phyloP scores from a whole-genome alignment of 805 yeast species.

The Lipomyces starkeyi region DNA sequence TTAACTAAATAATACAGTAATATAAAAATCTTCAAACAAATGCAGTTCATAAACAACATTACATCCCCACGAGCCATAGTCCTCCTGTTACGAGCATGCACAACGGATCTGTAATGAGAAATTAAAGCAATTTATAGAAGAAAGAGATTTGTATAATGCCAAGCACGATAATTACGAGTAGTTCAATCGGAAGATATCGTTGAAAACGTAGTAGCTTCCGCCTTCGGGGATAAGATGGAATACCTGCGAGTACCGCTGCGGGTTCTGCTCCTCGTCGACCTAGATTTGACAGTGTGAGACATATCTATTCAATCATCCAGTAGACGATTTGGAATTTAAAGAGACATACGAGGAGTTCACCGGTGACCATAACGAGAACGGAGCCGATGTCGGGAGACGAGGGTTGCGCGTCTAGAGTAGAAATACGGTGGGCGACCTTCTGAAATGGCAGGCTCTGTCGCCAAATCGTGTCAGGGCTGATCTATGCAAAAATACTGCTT shows the following conservation, averaged over 20 bases:
- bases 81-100: neutral
- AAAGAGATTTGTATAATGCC: neutral
- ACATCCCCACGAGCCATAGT: neutral
- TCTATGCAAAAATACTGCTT: neutral
- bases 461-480: neutral
- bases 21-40: no score
- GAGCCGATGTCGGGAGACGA: slow-evolving; percentile 86
- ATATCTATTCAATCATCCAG: neutral
- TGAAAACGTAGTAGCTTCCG: slow-evolving; percentile 88
- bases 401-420: slow-evolving; percentile 97
- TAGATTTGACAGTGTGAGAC: slow-evolving; percentile 11
- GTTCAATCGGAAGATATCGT: slow-evolving; percentile 95
- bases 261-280: slow-evolving; percentile 90
- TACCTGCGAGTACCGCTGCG: slow-evolving; percentile 96
- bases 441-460: slow-evolving; percentile 77
- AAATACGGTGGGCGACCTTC: slow-evolving; percentile 90
- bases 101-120: neutral
- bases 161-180: slow-evolving; percentile 43
- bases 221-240: slow-evolving; percentile 96
- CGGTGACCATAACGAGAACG: slow-evolving; percentile 96
- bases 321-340: neutral
- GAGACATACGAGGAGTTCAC: slow-evolving; percentile 68
- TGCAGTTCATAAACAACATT: no score
- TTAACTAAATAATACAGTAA: no score
- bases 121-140: neutral